These are phyloP conservation scores for Rhodotorula graminis DNA, from an alignment of 768 basidiomycete genomes.

Conservation along the genomic window DNA sequence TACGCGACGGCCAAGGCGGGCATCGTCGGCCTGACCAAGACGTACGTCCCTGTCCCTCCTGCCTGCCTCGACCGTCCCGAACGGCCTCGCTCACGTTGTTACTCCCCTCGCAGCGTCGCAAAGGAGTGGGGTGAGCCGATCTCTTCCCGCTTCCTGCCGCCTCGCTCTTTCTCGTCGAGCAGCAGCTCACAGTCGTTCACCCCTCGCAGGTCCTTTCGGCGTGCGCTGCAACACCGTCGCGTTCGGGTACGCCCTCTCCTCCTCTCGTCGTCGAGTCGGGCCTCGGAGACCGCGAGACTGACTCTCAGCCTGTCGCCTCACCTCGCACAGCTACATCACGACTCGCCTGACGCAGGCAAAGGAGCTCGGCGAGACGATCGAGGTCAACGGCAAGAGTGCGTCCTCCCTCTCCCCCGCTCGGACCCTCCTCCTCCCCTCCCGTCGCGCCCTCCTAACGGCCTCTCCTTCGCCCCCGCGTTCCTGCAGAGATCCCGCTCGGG, in stretches of 20 bases:
- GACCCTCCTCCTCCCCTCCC: not conserved
- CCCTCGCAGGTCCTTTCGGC: constrained; percentile 55
- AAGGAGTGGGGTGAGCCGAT: constrained; percentile 65
- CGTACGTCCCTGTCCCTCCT: constrained; percentile 42
- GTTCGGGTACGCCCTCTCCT: constrained; percentile 44
- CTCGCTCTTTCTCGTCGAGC: not conserved
- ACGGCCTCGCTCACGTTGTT: not conserved
- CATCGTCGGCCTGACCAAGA: constrained; percentile 74
- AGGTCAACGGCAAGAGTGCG: constrained; percentile 67
- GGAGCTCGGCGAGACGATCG: constrained; percentile 68
- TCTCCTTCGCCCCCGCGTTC: not conserved
- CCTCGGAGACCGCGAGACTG: too few species aligned
- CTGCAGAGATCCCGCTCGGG: constrained; percentile 60
- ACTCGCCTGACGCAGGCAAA: constrained; percentile 76
- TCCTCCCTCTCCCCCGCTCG: too few species aligned
- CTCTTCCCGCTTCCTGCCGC: not conserved
- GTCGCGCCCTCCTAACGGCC: not conserved
- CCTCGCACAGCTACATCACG: constrained; percentile 55
- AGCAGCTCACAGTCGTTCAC: not conserved
- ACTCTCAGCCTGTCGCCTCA: not conserved
- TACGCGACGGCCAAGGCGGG: constrained; percentile 49
- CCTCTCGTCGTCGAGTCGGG: too few species aligned
- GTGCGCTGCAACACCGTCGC: constrained; percentile 78
- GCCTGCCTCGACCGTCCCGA: not conserved
- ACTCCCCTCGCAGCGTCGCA: constrained; percentile 50